phyloP scores from a whole-genome alignment of 2,329 filamentous ascomycete genomes.

The Diaporthe humulicola region DNA sequence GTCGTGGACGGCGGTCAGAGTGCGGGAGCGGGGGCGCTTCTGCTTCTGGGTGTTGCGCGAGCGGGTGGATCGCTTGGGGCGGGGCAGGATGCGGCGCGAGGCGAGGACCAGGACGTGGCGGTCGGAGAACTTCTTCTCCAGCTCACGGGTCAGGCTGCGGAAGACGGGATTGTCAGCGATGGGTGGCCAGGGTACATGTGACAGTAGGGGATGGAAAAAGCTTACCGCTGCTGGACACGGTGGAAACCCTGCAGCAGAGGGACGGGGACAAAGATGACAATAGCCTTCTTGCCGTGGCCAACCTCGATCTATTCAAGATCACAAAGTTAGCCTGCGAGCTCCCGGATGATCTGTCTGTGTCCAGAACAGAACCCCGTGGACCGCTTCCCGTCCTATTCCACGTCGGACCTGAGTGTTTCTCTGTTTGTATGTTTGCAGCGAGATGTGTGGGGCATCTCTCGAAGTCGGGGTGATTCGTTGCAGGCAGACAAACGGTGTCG shows the following conservation, averaged over 20 bases:
- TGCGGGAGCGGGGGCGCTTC: slow-evolving; percentile 98
- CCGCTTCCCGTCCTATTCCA: slow-evolving; percentile 83
- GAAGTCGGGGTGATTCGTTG: slow-evolving; percentile 32
- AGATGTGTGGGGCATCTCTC: slow-evolving; percentile 34
- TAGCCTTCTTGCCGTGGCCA: slow-evolving; percentile 99
- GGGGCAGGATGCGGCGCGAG: slow-evolving; percentile 97
- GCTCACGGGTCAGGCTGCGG: slow-evolving; percentile 94
- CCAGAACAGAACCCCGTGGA: slow-evolving; percentile 69
- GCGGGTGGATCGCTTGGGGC: slow-evolving; percentile 98
- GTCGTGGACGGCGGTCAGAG: slow-evolving; percentile 98
- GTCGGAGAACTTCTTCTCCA: slow-evolving; percentile 99
- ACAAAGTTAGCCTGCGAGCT: slow-evolving; percentile 82
- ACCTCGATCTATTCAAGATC: slow-evolving; percentile 92
- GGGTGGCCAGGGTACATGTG: neutral
- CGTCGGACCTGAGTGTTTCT: slow-evolving; percentile 41
- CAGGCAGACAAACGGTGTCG: slow-evolving; percentile 40
- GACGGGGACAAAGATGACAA: slow-evolving; percentile 99
- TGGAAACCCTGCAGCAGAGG: slow-evolving; percentile 98
- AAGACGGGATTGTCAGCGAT: neutral
- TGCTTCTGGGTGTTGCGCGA: slow-evolving; percentile 96
- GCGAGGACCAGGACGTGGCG: slow-evolving; percentile 99
- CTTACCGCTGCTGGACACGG: slow-evolving; percentile 99
- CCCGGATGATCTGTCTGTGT: slow-evolving; percentile 64
- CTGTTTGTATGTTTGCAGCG: slow-evolving; percentile 40
- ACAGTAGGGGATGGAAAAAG: slow-evolving; percentile 42